Conservation (phyloP, 257 asterid species). For the Lycium ferocissimum region DNA sequence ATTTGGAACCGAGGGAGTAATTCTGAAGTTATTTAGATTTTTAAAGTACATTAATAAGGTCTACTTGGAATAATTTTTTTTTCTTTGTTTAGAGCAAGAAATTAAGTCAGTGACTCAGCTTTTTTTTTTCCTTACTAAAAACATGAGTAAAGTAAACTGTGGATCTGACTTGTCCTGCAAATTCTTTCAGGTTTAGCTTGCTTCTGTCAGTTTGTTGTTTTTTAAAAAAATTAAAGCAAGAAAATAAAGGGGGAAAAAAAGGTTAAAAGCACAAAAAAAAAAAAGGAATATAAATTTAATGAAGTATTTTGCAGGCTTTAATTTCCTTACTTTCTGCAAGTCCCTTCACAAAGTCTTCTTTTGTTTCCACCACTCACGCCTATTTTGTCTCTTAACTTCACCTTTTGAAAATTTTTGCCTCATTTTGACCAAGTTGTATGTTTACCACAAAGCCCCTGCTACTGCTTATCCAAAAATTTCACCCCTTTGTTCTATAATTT, state of each 20-base stretch:
- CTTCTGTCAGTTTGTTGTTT: constrained; percentile 30
- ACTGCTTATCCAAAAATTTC: too few species aligned
- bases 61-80: constrained; percentile 26
- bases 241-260: background rate
- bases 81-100: constrained; percentile 33
- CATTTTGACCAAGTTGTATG: too few species aligned
- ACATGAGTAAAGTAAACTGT: constrained; percentile 35
- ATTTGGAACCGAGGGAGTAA: too few species aligned
- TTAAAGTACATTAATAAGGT: constrained; percentile 43
- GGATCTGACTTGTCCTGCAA: constrained; percentile 45
- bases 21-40: background rate
- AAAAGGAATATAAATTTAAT: constrained; percentile 26
- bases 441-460: too few species aligned
- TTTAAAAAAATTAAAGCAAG: background rate
- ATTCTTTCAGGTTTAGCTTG: constrained; percentile 38
- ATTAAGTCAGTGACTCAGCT: constrained; percentile 39
- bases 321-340: background rate
- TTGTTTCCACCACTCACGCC: constrained; percentile 43
- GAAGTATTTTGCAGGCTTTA: constrained; percentile 30
- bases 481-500: too few species aligned
- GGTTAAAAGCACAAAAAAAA: background rate
- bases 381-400: constrained; percentile 33
- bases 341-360: background rate
- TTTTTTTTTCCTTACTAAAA: constrained; percentile 37
- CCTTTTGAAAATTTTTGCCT: background rate